These are phyloP conservation scores for Dactylellina cionopaga DNA, from an alignment of 2,329 filamentous ascomycete genomes.

Conservation along the genomic window DNA sequence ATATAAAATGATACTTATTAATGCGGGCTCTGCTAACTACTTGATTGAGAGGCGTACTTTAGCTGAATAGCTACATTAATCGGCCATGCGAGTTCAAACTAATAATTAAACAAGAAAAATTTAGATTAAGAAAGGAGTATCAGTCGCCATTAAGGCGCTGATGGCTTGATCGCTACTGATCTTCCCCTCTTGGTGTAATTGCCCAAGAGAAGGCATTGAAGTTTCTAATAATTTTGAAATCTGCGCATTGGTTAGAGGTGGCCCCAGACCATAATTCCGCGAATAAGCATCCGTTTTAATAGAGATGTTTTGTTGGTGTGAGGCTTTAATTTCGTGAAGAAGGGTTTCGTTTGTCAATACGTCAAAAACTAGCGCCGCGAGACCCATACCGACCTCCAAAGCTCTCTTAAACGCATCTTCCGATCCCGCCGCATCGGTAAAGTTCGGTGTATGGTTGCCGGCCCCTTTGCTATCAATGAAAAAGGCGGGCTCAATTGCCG, in stretches of 20 bases:
- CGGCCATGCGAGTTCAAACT: too few species aligned
- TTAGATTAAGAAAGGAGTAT: slow-evolving; percentile 15
- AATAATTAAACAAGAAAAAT: too few species aligned
- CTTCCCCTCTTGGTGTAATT: background rate
- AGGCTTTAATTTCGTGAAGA: slow-evolving; percentile 62
- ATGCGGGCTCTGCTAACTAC: too few species aligned
- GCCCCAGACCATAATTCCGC: background rate
- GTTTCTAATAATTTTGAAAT: slow-evolving; percentile 6
- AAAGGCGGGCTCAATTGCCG: slow-evolving; percentile 61
- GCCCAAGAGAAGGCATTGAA: slow-evolving; percentile 8
- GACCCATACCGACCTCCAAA: slow-evolving; percentile 64
- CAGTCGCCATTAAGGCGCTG: slow-evolving; percentile 25
- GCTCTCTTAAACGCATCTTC: slow-evolving; percentile 64
- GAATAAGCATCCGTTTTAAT: background rate
- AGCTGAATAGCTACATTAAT: too few species aligned
- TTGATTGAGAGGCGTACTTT: too few species aligned
- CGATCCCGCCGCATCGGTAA: slow-evolving; percentile 66
- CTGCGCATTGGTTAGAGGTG: background rate
- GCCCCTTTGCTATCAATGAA: slow-evolving; percentile 62
- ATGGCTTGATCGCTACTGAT: slow-evolving; percentile 23
- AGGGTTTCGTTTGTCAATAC: slow-evolving; percentile 63
- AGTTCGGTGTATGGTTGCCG: slow-evolving; percentile 67
- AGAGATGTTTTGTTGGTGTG: slow-evolving; percentile 58
- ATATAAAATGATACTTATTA: too few species aligned
- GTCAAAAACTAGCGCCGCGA: slow-evolving; percentile 65